Percentiles rank a stretch among this genome's conserved stretches.
Conservation (phyloP, 2,329 filamentous ascomycete species). For the Remersonia thermophila region DNA sequence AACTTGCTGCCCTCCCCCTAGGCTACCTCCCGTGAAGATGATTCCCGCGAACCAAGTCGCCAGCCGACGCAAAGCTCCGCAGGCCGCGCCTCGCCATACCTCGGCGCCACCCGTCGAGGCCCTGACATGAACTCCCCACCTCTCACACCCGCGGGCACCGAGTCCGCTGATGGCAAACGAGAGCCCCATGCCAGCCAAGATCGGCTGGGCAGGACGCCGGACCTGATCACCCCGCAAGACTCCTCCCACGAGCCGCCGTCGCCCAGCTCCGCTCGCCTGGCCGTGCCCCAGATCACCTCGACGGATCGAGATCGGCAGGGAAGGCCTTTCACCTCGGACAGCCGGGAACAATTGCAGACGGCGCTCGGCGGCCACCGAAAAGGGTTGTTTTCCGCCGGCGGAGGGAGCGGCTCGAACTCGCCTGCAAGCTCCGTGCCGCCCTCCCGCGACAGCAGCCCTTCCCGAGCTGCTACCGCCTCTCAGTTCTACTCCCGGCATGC, state of each 20-base stretch:
- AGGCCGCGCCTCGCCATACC: slow-evolving; percentile 50
- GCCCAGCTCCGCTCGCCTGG: slow-evolving; percentile 27
- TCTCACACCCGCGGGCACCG: slow-evolving; percentile 72
- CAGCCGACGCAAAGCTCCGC: slow-evolving; percentile 54
- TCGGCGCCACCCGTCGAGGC: slow-evolving; percentile 45
- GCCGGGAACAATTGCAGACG: slow-evolving; percentile 16
- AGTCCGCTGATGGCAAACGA: slow-evolving; percentile 26
- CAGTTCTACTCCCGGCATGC: slow-evolving; percentile 60
- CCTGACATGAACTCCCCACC: slow-evolving; percentile 76
- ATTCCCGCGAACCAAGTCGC: slow-evolving; percentile 47
- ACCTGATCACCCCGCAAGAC: slow-evolving; percentile 54
- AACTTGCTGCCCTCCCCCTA: slow-evolving; percentile 21
- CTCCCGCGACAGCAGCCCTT: slow-evolving; percentile 53
- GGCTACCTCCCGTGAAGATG: slow-evolving; percentile 50
- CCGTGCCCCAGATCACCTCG: slow-evolving; percentile 30
- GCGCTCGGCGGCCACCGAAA: slow-evolving; percentile 32
- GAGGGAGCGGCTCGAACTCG: slow-evolving; percentile 24
- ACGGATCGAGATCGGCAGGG: slow-evolving; percentile 25
- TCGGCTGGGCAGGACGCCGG: slow-evolving; percentile 15
- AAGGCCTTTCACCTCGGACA: slow-evolving; percentile 28
- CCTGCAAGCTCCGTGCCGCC: slow-evolving; percentile 38
- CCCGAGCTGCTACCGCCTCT: slow-evolving; percentile 47
- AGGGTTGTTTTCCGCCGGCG: slow-evolving; percentile 39
- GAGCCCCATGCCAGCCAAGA: slow-evolving; percentile 11
- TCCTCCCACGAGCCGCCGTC: slow-evolving; percentile 42